Percentiles rank a stretch among this genome's conserved stretches.
Evolutionary conservation across 345 rosid species (phyloP).

Genomic region (Melaleuca quinquenervia): DNA sequence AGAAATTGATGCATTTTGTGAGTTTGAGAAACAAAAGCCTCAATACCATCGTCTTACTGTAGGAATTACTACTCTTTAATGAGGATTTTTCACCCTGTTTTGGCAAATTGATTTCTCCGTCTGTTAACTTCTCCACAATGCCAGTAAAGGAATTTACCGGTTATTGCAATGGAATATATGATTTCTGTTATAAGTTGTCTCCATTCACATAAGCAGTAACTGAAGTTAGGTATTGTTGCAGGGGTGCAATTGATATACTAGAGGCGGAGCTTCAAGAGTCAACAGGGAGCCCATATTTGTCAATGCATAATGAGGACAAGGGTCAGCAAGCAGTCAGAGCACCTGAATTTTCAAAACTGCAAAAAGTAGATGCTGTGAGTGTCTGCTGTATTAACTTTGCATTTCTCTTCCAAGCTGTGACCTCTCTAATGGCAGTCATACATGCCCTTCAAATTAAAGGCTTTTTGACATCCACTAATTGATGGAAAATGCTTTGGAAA

Average conservation of each 20-base stretch:
- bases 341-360: slow-evolving; percentile 5
- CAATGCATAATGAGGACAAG: slow-evolving; percentile 7
- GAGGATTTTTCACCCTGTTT: background rate
- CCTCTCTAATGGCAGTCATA: background rate
- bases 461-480: background rate
- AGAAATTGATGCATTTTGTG: background rate
- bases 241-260: slow-evolving; percentile 72
- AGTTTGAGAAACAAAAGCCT: background rate
- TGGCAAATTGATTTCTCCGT: background rate
- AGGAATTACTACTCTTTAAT: background rate
- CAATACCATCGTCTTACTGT: background rate
- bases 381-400: background rate
- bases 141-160: background rate
- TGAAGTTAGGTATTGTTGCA: slow-evolving; percentile 12
- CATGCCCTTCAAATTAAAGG: background rate
- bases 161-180: background rate
- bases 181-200: background rate
- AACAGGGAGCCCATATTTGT: slow-evolving; percentile 7
- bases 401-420: background rate
- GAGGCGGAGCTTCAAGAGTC: slow-evolving; percentile 56
- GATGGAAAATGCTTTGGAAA: background rate
- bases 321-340: slow-evolving; percentile 11
- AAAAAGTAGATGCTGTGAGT: slow-evolving; percentile 32
- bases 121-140: background rate
- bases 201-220: background rate